Percentiles rank a stretch among this genome's conserved stretches.
Conservation (phyloP, 2,329 filamentous ascomycete species). For the Hymenoscyphus fraxineus region DNA sequence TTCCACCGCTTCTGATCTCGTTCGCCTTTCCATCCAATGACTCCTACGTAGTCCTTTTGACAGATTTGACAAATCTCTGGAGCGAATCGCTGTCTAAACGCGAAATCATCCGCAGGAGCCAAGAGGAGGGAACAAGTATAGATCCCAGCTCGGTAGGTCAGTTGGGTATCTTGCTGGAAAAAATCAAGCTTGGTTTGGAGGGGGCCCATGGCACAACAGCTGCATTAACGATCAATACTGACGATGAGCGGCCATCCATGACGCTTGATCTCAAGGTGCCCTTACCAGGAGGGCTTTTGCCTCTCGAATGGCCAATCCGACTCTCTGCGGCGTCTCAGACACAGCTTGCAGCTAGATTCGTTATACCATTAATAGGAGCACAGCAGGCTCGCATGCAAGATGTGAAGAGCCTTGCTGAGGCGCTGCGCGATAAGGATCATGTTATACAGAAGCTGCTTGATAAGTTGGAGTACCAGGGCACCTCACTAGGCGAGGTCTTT, state of each 20-base stretch:
- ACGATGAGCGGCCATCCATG: conserved; percentile 37
- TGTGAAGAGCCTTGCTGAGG: conserved; percentile 41
- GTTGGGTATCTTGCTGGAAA: conserved; percentile 67
- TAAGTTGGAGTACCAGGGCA: conserved; percentile 47
- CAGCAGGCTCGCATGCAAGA: conserved; percentile 43
- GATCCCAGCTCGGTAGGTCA: conserved; percentile 65
- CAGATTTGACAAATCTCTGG: conserved; percentile 74
- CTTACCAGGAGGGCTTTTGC: conserved; percentile 58
- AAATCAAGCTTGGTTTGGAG: conserved; percentile 51
- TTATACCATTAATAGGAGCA: conserved; percentile 45
- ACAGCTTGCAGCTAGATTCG: conserved; percentile 43
- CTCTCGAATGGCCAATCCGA: conserved; percentile 62
- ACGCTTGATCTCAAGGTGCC: conserved; percentile 49
- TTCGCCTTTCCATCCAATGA: conserved; percentile 45
- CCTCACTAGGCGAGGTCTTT: conserved; percentile 49
- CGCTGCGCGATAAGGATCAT: conserved; percentile 50
- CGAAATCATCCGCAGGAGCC: conserved; percentile 60
- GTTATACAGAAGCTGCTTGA: conserved; percentile 52
- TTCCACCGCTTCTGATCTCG: conserved; percentile 63
- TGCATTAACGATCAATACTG: conserved; percentile 42
- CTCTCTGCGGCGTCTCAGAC: conserved; percentile 41
- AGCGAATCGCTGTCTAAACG: conserved; percentile 57
- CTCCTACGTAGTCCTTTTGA: conserved; percentile 63
- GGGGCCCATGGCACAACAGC: conserved; percentile 42
- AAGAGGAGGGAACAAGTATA: conserved; percentile 63